phyloP scores from a whole-genome alignment of 2,329 filamentous ascomycete genomes.

The Cladosporium colombiae region DNA sequence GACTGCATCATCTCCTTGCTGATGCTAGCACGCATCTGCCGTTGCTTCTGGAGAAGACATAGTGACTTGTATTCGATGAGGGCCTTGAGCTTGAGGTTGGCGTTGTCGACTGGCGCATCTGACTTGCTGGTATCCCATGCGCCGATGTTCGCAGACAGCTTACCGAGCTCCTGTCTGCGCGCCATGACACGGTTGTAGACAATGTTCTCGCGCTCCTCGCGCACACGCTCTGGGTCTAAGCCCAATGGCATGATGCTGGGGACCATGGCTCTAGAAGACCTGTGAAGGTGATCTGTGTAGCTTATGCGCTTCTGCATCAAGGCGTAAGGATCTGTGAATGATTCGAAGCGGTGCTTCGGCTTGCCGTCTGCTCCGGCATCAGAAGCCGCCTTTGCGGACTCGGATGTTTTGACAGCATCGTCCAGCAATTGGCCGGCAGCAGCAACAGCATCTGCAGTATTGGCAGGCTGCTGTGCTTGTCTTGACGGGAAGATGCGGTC shows the following conservation, averaged over 20 bases:
- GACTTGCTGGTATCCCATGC: constrained; percentile 77
- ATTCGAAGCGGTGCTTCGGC: constrained; percentile 62
- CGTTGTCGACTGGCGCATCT: constrained; percentile 70
- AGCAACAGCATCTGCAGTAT: constrained; percentile 44
- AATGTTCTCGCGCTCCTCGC: constrained; percentile 83
- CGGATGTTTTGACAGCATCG: constrained; percentile 44
- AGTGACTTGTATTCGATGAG: constrained; percentile 95
- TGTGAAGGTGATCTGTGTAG: constrained; percentile 75
- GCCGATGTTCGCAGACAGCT: constrained; percentile 79
- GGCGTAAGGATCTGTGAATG: constrained; percentile 72
- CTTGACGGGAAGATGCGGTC: constrained; percentile 78
- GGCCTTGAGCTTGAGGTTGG: constrained; percentile 81
- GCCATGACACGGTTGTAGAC: constrained; percentile 88
- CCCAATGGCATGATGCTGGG: constrained; percentile 87
- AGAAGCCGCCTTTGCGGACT: constrained; percentile 43
- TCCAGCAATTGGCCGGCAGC: constrained; percentile 55
- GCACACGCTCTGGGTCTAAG: constrained; percentile 80
- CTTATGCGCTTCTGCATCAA: constrained; percentile 61
- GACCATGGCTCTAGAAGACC: constrained; percentile 75
- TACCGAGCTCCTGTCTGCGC: constrained; percentile 80
- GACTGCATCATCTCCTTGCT: constrained; percentile 92
- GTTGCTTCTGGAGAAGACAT: constrained; percentile 83
- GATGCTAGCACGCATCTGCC: constrained; percentile 80
- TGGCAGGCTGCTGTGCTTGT: constrained; percentile 54
- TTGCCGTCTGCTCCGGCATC: constrained; percentile 37